These are phyloP conservation scores for Calonectria naviculata DNA, from an alignment of 2,329 filamentous ascomycete species.

Conservation along the genomic window DNA sequence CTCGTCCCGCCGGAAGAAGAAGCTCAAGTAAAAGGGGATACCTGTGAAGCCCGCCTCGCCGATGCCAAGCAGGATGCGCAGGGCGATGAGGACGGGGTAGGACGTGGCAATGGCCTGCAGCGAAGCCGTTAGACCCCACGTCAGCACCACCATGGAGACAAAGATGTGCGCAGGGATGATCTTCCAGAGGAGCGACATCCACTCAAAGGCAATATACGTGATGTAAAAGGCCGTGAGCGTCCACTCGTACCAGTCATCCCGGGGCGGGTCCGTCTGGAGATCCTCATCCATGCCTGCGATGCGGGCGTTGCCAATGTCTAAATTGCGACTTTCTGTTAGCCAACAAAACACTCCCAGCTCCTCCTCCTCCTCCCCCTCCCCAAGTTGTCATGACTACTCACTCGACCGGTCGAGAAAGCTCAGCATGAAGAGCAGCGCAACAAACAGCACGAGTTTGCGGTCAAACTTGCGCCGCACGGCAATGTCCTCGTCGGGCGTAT, in stretches of 20 bases:
- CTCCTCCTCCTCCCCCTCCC: background rate
- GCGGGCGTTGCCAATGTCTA: constrained; percentile 72
- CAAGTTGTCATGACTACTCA: constrained; percentile 54
- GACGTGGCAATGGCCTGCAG: constrained; percentile 75
- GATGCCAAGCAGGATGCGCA: constrained; percentile 69
- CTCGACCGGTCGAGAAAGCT: constrained; percentile 89
- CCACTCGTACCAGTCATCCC: constrained; percentile 67
- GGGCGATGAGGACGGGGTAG: constrained; percentile 67
- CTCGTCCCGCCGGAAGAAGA: constrained; percentile 75
- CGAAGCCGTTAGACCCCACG: constrained; percentile 84
- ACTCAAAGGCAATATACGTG: constrained; percentile 72
- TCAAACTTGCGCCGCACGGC: constrained; percentile 82
- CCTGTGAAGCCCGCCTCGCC: constrained; percentile 75
- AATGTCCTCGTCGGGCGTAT: constrained; percentile 76
- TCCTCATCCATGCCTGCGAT: constrained; percentile 74
- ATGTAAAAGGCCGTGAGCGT: constrained; percentile 71
- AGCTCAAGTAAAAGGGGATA: constrained; percentile 72
- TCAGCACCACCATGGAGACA: constrained; percentile 71
- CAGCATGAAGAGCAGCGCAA: constrained; percentile 85
- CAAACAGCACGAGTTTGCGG: constrained; percentile 79
- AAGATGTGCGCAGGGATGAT: constrained; percentile 70
- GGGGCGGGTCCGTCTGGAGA: constrained; percentile 61
- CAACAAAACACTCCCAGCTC: background rate
- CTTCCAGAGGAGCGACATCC: constrained; percentile 73
- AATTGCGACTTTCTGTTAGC: background rate